Percentiles rank a stretch among this genome's conserved stretches.
phyloP scores from a whole-genome alignment of 2,329 filamentous ascomycete genomes.

The Xylaria sp. region DNA sequence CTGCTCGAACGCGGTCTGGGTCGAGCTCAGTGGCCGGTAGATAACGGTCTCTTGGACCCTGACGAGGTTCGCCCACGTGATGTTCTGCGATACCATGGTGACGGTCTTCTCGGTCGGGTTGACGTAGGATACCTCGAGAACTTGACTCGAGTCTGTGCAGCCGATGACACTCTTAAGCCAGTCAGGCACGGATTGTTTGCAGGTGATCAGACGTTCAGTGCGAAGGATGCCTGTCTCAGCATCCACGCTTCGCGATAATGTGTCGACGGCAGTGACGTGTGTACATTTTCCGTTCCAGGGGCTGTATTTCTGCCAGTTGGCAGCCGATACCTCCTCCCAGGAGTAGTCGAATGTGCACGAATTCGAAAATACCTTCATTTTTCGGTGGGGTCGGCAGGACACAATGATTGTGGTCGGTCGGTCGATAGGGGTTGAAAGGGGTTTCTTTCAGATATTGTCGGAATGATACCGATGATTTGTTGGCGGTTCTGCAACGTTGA shows the following conservation, averaged over 20 bases:
- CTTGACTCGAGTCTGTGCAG: conserved; percentile 81
- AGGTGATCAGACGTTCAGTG: conserved; percentile 71
- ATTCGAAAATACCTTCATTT: conserved; percentile 96
- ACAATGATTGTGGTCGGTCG: background rate
- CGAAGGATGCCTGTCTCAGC: conserved; percentile 67
- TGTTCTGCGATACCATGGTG: conserved; percentile 95
- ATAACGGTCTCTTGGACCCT: conserved; percentile 92
- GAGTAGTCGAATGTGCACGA: conserved; percentile 94
- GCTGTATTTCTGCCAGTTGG: conserved; percentile 99
- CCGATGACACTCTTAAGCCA: conserved; percentile 86
- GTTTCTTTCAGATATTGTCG: conserved; percentile 4
- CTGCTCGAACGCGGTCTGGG: conserved; percentile 84
- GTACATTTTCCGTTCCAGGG: conserved; percentile 99
- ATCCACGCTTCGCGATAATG: conserved; percentile 75
- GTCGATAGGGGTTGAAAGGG: background rate
- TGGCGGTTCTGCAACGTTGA: conserved; percentile 22
- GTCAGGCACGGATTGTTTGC: conserved; percentile 73
- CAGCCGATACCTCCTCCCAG: conserved; percentile 96
- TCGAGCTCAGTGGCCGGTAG: conserved; percentile 72
- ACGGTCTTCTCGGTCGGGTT: conserved; percentile 85
- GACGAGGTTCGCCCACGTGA: conserved; percentile 91
- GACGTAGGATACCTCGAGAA: conserved; percentile 96
- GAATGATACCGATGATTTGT: background rate
- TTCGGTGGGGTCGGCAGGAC: background rate
- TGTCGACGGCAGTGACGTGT: conserved; percentile 96